These are phyloP conservation scores for Gautieria morchelliformis DNA, from an alignment of 768 basidiomycete species.

Conservation along the genomic window DNA sequence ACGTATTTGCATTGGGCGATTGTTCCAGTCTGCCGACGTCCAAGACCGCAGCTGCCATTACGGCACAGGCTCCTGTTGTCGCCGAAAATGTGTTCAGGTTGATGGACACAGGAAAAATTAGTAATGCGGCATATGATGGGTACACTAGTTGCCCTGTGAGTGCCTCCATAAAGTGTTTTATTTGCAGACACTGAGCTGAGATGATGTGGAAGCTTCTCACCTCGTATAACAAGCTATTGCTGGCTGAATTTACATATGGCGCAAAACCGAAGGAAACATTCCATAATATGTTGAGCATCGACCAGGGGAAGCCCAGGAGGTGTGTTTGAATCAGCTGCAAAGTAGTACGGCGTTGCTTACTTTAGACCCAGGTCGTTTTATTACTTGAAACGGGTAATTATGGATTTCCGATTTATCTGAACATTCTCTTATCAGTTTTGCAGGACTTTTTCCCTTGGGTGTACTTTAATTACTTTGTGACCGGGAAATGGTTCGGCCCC, in stretches of 20 bases:
- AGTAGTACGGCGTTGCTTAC: not conserved
- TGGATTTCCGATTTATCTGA: not conserved
- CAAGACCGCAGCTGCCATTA: constrained; percentile 94
- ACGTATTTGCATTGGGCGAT: constrained; percentile 90
- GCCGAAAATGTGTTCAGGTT: constrained; percentile 79
- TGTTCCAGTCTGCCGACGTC: constrained; percentile 87
- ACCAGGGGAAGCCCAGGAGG: constrained; percentile 73
- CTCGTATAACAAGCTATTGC: constrained; percentile 37
- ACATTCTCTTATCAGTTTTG: constrained; percentile 14
- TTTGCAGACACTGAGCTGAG: not conserved
- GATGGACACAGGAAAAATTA: constrained; percentile 62
- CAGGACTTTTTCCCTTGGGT: constrained; percentile 62
- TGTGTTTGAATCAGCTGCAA: constrained; percentile 22
- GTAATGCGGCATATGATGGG: constrained; percentile 71
- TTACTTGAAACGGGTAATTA: constrained; percentile 69
- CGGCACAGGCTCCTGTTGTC: constrained; percentile 82
- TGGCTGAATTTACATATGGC: constrained; percentile 94
- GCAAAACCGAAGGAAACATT: constrained; percentile 84
- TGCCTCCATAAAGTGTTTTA: constrained; percentile 9
- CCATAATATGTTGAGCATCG: constrained; percentile 41
- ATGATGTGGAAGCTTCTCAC: constrained; percentile 18
- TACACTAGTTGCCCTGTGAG: constrained; percentile 83
- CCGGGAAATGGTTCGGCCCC: constrained; percentile 41
- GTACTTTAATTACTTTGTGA: constrained; percentile 59
- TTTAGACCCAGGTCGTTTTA: constrained; percentile 53